A percentile compares a stretch with the other conserved stretches of the same genome.
These are phyloP conservation scores for Trypanosoma cruzi DNA, from an alignment of 208 protist species.

Conservation along the genomic window DNA sequence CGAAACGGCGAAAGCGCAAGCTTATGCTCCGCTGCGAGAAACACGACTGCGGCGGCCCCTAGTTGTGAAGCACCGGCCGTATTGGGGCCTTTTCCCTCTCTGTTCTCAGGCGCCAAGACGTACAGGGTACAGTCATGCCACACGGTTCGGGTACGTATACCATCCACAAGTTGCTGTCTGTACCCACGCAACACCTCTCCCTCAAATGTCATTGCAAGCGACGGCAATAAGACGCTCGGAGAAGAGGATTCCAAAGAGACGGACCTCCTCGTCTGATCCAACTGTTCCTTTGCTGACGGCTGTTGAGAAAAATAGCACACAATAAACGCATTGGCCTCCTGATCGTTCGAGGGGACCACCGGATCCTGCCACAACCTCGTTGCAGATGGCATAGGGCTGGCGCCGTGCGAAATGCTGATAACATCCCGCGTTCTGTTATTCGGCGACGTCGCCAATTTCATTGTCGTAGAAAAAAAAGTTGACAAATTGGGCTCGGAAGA, in stretches of 20 bases:
- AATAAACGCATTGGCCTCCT: neutral
- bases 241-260: neutral
- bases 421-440: neutral
- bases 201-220: conserved; percentile 30
- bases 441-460: neutral
- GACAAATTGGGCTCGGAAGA: neutral
- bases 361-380: conserved; percentile 8
- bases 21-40: conserved; percentile 55
- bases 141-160: conserved; percentile 39
- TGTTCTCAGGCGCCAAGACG: conserved; percentile 37
- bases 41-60: conserved; percentile 32
- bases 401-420: neutral
- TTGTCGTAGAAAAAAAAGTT: neutral
- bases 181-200: conserved; percentile 51
- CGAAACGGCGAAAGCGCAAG: conserved; percentile 44
- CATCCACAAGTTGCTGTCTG: conserved; percentile 43
- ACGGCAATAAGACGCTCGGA: neutral
- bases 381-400: neutral
- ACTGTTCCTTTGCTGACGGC: neutral
- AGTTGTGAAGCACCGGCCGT: neutral
- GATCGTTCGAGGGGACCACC: conserved; percentile 1
- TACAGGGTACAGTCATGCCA: conserved; percentile 46
- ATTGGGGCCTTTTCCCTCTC: neutral
- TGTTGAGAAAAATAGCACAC: neutral
- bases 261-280: neutral